Percentiles rank a stretch among this genome's conserved stretches.
phyloP scores from a whole-genome alignment of 2,329 filamentous ascomycete genomes.

The Elsinoe arachidis region DNA sequence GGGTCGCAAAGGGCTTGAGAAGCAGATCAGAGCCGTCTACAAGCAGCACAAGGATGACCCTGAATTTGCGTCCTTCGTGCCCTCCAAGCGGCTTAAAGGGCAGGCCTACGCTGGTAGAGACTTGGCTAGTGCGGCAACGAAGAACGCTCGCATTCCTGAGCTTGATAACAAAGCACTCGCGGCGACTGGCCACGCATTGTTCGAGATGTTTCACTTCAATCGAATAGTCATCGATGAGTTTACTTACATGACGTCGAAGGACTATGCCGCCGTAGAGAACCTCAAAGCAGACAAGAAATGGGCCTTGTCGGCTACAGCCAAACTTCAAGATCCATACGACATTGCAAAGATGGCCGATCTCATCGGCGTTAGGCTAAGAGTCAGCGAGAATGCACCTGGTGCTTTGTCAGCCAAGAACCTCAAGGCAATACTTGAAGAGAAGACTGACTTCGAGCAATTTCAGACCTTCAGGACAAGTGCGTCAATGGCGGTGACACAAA shows the following conservation, averaged over 20 bases:
- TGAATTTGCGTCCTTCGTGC: conserved; percentile 28
- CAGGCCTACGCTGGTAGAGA: neutral
- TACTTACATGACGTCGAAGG: conserved; percentile 44
- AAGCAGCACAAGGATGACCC: conserved; percentile 24
- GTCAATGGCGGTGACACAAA: conserved; percentile 45
- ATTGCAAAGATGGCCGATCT: conserved; percentile 51
- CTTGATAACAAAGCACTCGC: neutral
- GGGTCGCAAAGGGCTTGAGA: conserved; percentile 26
- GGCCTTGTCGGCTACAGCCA: conserved; percentile 56
- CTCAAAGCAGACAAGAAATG: conserved; percentile 47
- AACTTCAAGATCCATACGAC: conserved; percentile 49
- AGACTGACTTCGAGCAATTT: conserved; percentile 48
- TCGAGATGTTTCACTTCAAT: conserved; percentile 55
- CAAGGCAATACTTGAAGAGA: conserved; percentile 33
- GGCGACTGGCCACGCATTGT: conserved; percentile 20
- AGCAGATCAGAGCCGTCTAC: conserved; percentile 20
- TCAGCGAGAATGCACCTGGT: conserved; percentile 42
- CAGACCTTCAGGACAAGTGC: conserved; percentile 41
- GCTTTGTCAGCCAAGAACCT: conserved; percentile 39
- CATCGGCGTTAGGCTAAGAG: conserved; percentile 47
- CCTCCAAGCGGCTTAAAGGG: conserved; percentile 14
- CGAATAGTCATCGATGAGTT: conserved; percentile 58
- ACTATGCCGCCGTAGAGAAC: conserved; percentile 35
- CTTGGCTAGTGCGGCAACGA: neutral
- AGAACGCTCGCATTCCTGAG: neutral